A percentile compares a stretch with the other conserved stretches of the same genome.
phyloP scores from a whole-genome alignment of 1,139 yeast genomes.

The Candida sanyaensis region DNA sequence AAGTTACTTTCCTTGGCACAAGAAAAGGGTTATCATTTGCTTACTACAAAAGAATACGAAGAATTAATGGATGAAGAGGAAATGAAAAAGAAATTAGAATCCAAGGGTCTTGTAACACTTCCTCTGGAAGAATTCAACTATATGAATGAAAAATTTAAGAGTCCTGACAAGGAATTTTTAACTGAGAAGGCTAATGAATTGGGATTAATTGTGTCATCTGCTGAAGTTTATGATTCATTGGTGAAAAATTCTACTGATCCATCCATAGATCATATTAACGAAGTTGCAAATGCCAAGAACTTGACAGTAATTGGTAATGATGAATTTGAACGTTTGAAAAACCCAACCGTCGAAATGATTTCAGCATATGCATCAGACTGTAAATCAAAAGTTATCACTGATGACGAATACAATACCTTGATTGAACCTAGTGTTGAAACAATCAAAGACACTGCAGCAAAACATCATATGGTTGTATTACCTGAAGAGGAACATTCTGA shows the following conservation, averaged over 20 bases:
- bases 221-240: slow-evolving; percentile 31
- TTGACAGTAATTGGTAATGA: slow-evolving; percentile 11
- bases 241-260: slow-evolving; percentile 23
- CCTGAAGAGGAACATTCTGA: slow-evolving; percentile 17
- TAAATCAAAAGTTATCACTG: slow-evolving; percentile 18
- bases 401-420: slow-evolving; percentile 18
- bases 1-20: slow-evolving; percentile 24
- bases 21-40: slow-evolving; percentile 29
- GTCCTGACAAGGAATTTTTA: slow-evolving; percentile 32
- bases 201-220: slow-evolving; percentile 33
- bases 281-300: slow-evolving; percentile 24
- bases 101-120: slow-evolving; percentile 37
- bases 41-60: slow-evolving; percentile 28
- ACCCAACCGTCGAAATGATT: slow-evolving; percentile 10
- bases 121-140: slow-evolving; percentile 24
- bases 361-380: slow-evolving; percentile 14
- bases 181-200: slow-evolving; percentile 31
- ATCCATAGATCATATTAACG: slow-evolving; percentile 24
- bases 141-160: slow-evolving; percentile 16
- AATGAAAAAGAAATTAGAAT: slow-evolving; percentile 32
- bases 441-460: slow-evolving; percentile 20
- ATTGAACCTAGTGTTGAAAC: slow-evolving; percentile 22
- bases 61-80: slow-evolving; percentile 32
- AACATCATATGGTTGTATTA: slow-evolving; percentile 16
- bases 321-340: slow-evolving; percentile 12